Base-by-base conservation (phyloP, 352 stramenopile species). In the Pythium graminicola region DNA sequence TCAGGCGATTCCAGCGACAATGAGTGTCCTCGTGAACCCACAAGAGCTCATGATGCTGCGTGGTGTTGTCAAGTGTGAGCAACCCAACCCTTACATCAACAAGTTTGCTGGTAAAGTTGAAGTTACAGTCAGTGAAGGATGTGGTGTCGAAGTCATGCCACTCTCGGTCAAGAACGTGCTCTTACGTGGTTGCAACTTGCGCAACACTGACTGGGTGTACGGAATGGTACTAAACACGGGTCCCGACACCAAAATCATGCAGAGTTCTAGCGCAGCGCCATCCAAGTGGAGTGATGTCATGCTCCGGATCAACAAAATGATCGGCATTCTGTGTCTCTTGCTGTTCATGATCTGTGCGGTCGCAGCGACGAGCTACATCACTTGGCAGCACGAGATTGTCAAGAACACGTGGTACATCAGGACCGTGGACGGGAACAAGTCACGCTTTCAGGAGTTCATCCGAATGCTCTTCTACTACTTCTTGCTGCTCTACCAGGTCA, bases 401-500 rank as follows among this genome's bases (percentile, higher is more conserved):
- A 58, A 67, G 31, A 64, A 87, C 31, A 82, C 75, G 38, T 91
- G 81, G 81, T 91, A 91, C 53, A 85, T 89, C 61, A 47, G 81
- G 54, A 59, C 76, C 0, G 50, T 57, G 11, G 52, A 74, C 5
- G 33, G 62, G 3, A 67, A 78, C 39, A 47, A 74, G 22, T 64
- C 67, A 35, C 75, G 69, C 17, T 68, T 79, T 39, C 53, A 81
- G 22, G 62, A 71, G 24, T 89, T 85, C 42, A 75, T 96, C 33
- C 85, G 95, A 61, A 95, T 91, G 66, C 79, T 95, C 46, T 96
- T 97, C 45, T 93, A 93, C 67, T 55, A 55, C 62, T 93, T 97
- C 45, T 63, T 98, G 49, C 67, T 97, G 47, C 79, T 96, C 32
- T 96, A 95, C 58, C 94, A 86, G 32, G 96, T 99, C 66, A 89